Evolutionary conservation across 2,329 filamentous ascomycete species (phyloP), one percentile per base, ranked within the genome.

Genomic region (Boeremia exigua): DNA sequence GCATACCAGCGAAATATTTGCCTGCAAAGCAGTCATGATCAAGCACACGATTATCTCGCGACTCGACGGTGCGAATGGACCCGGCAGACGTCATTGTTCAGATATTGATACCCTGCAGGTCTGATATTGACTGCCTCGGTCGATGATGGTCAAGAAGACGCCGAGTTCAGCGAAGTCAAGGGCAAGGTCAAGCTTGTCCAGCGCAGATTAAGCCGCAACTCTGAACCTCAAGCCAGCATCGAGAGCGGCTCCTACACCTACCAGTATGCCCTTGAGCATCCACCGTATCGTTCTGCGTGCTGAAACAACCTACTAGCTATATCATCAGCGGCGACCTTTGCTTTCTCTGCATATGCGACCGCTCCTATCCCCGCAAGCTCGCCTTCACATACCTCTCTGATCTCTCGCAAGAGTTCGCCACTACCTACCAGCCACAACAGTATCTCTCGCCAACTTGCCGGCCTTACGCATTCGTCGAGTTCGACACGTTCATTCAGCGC

Each of bases 351-450:
- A 94, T 99, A 78, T 93, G 91, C 82, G 93, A 97, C 77, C 85
- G 87, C 54, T 91, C 91, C 53, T 99, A 98, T 82, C 94, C 95
- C 55, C 94, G 95, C 78, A 98, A 99, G 79, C 90, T 99, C 44
- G 94, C 96, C 72, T 96, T 99, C 79, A 97, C 94, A 59, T 99
- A 98, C 84, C 92, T 99, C 58, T 87, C 91, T 68, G 95, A 99
- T 81, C 85, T 99, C 50, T 86, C 90, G 56, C 85, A 86, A 76
- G 95, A 99, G 81, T 99, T 99, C 82, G 88, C 88, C 61, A 93
- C 87, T 63, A 92, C 89, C 54, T 96, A 99, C 82, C 84, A 88
- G 43, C 74, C 85, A 15, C 74, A 82, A 52, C 89, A 95, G 78
- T 88, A 96, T 66, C 86, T 89, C 70, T 86, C 85, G 37, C 86